phyloP scores from a whole-genome alignment of 75 land plant genomes.

The Sequoia sempervirens region DNA sequence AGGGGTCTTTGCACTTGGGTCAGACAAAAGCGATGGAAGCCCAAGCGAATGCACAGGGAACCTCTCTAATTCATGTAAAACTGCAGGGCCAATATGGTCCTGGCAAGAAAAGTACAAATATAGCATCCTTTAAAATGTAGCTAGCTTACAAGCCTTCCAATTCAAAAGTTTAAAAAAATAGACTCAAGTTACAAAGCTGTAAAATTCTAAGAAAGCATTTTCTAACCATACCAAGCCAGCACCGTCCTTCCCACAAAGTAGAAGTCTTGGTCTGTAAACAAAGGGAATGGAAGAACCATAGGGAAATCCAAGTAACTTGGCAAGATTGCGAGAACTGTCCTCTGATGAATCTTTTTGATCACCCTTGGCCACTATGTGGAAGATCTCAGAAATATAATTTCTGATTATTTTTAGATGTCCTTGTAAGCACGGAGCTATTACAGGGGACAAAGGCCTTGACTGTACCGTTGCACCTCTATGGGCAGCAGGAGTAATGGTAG shows the following conservation, averaged over 20 bases:
- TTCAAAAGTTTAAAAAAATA: not conserved
- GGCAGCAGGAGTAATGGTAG: conserved; percentile 94
- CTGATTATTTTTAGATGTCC: conserved; percentile 63
- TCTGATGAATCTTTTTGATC: conserved; percentile 10
- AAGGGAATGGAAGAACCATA: conserved; percentile 67
- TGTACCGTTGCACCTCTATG: conserved; percentile 86
- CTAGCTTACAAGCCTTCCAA: not conserved
- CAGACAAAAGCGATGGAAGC: conserved; percentile 90
- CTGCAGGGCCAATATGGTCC: conserved; percentile 97
- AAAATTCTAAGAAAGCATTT: conserved; percentile 4
- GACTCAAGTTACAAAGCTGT: not conserved
- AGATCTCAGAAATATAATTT: conserved; percentile 52
- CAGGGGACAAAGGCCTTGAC: conserved; percentile 75
- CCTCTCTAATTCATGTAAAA: conserved; percentile 92
- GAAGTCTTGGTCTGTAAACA: conserved; percentile 76
- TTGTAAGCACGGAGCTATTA: conserved; percentile 71
- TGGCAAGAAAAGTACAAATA: conserved; percentile 35
- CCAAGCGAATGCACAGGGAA: conserved; percentile 97
- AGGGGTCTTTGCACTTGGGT: conserved; percentile 93
- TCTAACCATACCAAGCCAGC: conserved; percentile 66
- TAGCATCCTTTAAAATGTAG: not conserved
- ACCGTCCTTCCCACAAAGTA: conserved; percentile 78
- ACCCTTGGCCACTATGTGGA: conserved; percentile 34
- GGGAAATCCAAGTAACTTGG: conserved; percentile 52
- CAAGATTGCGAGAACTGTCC: conserved; percentile 40